These are phyloP conservation scores for Cutaneotrichosporon cyanovorans DNA, from an alignment of 1,284 basidiomycete genomes.

Conservation along the genomic window DNA sequence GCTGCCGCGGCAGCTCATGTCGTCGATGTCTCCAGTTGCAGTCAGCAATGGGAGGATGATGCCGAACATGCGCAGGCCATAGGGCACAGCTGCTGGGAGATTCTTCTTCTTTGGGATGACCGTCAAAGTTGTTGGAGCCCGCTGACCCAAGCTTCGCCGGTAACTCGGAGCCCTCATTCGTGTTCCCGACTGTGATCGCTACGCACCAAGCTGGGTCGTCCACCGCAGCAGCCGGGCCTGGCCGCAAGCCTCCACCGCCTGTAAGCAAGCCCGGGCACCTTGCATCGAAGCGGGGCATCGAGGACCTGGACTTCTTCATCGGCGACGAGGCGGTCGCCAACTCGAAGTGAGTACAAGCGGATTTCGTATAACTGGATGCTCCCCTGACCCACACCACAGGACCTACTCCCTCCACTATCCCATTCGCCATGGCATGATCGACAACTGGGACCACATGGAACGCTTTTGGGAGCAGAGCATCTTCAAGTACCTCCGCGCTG, in stretches of 20 bases:
- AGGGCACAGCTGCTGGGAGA: no score
- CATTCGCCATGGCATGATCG: slow-evolving; percentile 95
- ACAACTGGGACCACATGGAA: slow-evolving; percentile 99
- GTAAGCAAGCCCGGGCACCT: slow-evolving; percentile 78
- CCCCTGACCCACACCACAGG: slow-evolving; percentile 51
- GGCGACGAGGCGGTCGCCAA: slow-evolving; percentile 96
- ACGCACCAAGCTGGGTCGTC: slow-evolving; percentile 58
- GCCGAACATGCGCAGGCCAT: no score
- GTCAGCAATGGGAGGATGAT: no score
- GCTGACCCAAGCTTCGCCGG: slow-evolving; percentile 72
- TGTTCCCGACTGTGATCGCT: slow-evolving; percentile 93
- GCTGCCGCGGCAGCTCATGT: neutral
- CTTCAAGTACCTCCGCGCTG: slow-evolving; percentile 98
- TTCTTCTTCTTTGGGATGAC: no score
- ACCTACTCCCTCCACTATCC: slow-evolving; percentile 90
- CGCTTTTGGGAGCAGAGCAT: slow-evolving; percentile 99
- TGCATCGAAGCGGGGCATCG: slow-evolving; percentile 93
- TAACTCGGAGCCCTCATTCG: slow-evolving; percentile 97
- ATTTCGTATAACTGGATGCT: no score
- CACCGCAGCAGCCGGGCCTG: slow-evolving; percentile 26
- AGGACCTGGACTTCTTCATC: slow-evolving; percentile 99
- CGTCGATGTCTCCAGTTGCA: neutral
- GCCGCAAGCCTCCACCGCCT: slow-evolving; percentile 47
- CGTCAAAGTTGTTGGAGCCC: no score
- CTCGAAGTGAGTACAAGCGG: slow-evolving; percentile 54